Evolutionary conservation across 2,329 filamentous ascomycete species (phyloP), one percentile per base, ranked within the genome.

Genomic region (Trichoderma guizhouense): DNA sequence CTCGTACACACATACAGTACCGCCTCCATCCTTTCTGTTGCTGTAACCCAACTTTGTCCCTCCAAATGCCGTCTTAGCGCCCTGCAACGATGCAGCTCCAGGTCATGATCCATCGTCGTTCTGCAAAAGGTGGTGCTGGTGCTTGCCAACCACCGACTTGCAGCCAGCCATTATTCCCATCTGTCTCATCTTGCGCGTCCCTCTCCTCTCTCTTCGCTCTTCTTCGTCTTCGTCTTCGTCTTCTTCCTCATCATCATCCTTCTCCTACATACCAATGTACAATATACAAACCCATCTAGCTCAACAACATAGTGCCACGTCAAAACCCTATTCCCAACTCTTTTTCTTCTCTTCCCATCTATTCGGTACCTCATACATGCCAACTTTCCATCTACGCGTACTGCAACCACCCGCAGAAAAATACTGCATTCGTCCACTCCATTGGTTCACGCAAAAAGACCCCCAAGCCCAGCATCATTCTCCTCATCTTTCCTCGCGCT

Each of bases 41-140:
- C 43, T 11, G 18, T 15, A 47, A 47, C 43, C 43, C 65, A 68
- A 60, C 53, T 32, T 53, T 18, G 65, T 68, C 30, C 36, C 65
- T 68, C 53, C 47, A 47, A 47, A 60, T 61, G 36, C 36, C 53
- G 66, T 55, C 66, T 51, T 69, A 60, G 65, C 65, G 65, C 65
- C 65, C 65, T 69, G 53, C 53, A 69, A 21, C 65, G 57, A 69
- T 60, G 65, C 55, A 69, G 24, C 51, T 24, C 53, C 18, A 60
- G 57, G 57, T 21, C 57, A 32, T 32, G 57, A 60, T 60, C 21
- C 65, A 28, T 21, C 43, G 8, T 47, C 65, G 24, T 39, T 39
- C 62, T 64, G 24, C 21, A 62, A 62, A n/a, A 28, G 34, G 34
- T n/a, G 60, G 34, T 43, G 36, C 36, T n/a, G 60, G 34, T 43